phyloP scores from a whole-genome alignment of 2,329 filamentous ascomycete genomes.

The Xylariaceae sp. region DNA sequence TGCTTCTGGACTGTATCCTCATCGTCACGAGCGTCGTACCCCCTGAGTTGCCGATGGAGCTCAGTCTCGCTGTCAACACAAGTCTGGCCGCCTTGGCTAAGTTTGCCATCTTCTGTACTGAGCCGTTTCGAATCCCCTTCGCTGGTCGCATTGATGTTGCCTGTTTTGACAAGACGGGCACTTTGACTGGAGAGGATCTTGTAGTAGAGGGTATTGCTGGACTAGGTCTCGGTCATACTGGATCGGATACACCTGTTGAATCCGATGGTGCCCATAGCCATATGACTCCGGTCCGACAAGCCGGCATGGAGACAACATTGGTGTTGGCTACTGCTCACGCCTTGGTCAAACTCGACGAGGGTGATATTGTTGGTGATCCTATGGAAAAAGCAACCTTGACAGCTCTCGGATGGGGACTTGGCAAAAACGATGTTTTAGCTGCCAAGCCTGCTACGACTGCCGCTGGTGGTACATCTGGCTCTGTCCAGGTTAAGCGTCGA shows the following conservation, averaged over 20 bases:
- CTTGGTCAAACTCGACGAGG: constrained; percentile 92
- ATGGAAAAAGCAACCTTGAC: constrained; percentile 97
- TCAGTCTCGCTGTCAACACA: constrained; percentile 96
- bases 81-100: constrained; percentile 92
- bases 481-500: constrained; percentile 89
- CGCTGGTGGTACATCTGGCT: constrained; percentile 58
- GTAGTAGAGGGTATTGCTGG: constrained; percentile 97
- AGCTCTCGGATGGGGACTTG: constrained; percentile 90
- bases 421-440: constrained; percentile 79
- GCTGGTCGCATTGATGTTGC: constrained; percentile 93
- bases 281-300: constrained; percentile 68
- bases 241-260: constrained; percentile 64
- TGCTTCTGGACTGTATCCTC: constrained; percentile 93
- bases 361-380: constrained; percentile 93
- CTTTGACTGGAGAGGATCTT: constrained; percentile 90
- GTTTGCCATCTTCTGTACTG: constrained; percentile 96
- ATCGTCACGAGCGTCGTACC: constrained; percentile 98
- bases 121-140: constrained; percentile 96
- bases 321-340: constrained; percentile 95
- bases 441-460: constrained; percentile 56
- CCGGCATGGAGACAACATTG: constrained; percentile 79
- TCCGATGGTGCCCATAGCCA: constrained; percentile 79
- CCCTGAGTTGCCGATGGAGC: constrained; percentile 97
- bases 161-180: constrained; percentile 98
- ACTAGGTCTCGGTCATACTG: constrained; percentile 67